Percentiles rank a stretch among this genome's conserved stretches.
Conservation (phyloP, 441 rosid genomes). For the Populus hybrid region DNA sequence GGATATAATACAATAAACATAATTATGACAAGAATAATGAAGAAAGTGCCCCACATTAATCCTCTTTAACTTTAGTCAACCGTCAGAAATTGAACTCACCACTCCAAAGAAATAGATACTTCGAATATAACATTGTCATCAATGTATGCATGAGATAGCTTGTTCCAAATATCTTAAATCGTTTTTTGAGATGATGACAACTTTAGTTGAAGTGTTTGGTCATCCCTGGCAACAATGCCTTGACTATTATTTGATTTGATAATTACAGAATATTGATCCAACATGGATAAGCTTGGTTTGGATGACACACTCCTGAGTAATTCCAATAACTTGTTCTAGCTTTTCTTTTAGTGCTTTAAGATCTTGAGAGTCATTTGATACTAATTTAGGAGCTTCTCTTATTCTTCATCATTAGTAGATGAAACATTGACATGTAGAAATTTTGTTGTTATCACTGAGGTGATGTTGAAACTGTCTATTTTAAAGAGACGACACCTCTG, state of each 20-base stretch:
- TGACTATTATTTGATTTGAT: background rate
- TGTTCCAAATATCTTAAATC: no score
- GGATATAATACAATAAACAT: no score
- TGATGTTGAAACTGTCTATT: background rate
- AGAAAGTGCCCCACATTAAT: no score
- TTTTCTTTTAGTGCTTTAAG: no score
- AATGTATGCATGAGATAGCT: no score
- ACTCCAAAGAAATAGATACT: no score
- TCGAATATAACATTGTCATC: background rate
- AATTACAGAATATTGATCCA: background rate
- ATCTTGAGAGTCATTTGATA: background rate
- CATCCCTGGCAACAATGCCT: background rate
- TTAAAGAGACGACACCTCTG: background rate
- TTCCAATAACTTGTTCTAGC: background rate
- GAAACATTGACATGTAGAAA: background rate
- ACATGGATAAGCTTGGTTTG: background rate
- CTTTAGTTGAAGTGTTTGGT: background rate
- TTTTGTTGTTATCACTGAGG: background rate
- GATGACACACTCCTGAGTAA: background rate
- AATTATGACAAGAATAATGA: no score
- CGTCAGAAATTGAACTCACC: no score
- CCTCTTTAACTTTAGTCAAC: no score
- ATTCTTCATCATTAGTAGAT: background rate
- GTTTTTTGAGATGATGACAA: background rate
- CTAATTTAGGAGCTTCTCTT: background rate